Conservation (phyloP, 805 yeast genomes). For the Kregervanrija delftensis region DNA sequence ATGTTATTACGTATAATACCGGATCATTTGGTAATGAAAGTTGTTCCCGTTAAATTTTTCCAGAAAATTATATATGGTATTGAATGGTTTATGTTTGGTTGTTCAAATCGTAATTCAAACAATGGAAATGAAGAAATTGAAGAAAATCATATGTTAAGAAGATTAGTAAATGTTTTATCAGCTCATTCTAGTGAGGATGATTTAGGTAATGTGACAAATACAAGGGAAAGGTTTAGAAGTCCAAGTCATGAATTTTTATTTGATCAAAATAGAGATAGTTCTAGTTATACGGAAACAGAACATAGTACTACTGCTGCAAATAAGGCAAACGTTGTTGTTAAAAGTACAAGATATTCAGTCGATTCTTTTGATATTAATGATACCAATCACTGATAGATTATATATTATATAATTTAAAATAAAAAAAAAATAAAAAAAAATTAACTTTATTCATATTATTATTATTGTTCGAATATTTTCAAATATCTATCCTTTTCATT, state of each 20-base stretch:
- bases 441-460: not conserved
- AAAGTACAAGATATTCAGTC: too few species aligned
- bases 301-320: not conserved
- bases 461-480: conserved; percentile 5
- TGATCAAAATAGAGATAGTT: not conserved
- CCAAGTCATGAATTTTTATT: conserved; percentile 7
- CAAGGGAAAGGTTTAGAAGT: not conserved
- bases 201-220: too few species aligned
- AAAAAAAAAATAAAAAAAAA: not conserved
- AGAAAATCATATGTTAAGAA: conserved; percentile 4
- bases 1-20: conserved; percentile 72
- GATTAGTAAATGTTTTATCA: not conserved
- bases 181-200: too few species aligned
- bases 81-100: conserved; percentile 13
- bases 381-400: too few species aligned
- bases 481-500: conserved; percentile 28
- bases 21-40: conserved; percentile 58
- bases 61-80: conserved; percentile 18
- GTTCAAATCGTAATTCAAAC: conserved; percentile 1
- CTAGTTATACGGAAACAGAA: conserved; percentile 1
- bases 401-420: not conserved
- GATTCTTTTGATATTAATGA: too few species aligned
- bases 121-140: not conserved
- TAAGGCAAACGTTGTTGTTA: too few species aligned
- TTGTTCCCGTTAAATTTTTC: conserved; percentile 59